phyloP scores from a whole-genome alignment of 2,329 filamentous ascomycete species.

The Calonectria montana region DNA sequence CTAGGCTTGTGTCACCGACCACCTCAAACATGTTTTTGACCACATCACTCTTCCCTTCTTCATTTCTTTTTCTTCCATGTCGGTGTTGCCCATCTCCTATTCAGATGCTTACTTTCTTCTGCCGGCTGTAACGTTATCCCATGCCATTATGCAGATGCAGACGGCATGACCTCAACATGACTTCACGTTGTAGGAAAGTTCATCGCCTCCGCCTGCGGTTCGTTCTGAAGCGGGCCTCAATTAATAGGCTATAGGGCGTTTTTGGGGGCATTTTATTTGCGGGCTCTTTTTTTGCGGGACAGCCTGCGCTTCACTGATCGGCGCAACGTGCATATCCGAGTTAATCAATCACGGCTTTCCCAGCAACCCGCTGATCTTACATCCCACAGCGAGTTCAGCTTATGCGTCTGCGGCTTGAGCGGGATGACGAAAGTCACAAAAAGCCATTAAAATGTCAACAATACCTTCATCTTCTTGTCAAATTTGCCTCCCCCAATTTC shows the following conservation, averaged over 20 bases:
- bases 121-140: not conserved
- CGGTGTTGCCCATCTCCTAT: not conserved
- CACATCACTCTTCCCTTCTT: not conserved
- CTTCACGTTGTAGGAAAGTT: not conserved
- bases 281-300: not conserved
- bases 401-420: not conserved
- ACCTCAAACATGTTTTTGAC: not conserved
- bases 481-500: not conserved
- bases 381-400: not conserved
- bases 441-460: not conserved
- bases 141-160: conserved; percentile 14
- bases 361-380: not conserved
- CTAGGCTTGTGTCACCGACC: not conserved
- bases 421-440: not conserved
- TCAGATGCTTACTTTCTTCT: not conserved
- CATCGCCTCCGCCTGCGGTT: not conserved
- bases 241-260: not conserved
- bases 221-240: not conserved
- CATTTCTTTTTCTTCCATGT: not conserved
- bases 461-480: not conserved
- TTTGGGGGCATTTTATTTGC: no score
- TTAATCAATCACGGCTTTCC: not conserved
- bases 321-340: not conserved
- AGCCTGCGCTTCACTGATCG: not conserved
- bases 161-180: not conserved